Percentiles rank a stretch among this genome's conserved stretches.
Conservation (phyloP, 345 rosid genomes). For the Rhodomyrtus tomentosa region DNA sequence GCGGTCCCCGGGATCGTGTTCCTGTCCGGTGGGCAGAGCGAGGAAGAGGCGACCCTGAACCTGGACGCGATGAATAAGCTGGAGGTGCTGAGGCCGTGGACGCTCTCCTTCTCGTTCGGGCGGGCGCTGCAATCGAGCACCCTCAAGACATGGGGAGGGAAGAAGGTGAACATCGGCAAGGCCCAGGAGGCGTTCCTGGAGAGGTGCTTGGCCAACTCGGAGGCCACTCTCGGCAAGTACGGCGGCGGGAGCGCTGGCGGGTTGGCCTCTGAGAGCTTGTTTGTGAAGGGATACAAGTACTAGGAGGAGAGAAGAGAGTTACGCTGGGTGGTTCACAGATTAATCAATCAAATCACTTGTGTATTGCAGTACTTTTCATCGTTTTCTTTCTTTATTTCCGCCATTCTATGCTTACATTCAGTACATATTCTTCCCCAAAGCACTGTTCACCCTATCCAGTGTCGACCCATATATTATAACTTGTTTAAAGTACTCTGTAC, state of each 20-base stretch:
- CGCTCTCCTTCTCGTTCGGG: conserved; percentile 87
- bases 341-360: background rate
- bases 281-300: conserved; percentile 78
- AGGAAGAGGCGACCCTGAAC: conserved; percentile 75
- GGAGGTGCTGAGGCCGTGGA: conserved; percentile 75
- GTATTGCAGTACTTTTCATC: background rate
- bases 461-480: background rate
- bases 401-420: background rate
- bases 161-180: conserved; percentile 59
- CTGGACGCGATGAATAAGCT: conserved; percentile 87
- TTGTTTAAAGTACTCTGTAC: background rate
- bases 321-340: background rate
- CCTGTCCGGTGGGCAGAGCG: conserved; percentile 85
- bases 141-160: conserved; percentile 81
- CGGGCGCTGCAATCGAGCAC: conserved; percentile 94
- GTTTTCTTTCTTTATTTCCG: background rate
- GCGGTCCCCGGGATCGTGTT: conserved; percentile 90
- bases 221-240: conserved; percentile 75
- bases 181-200: conserved; percentile 65
- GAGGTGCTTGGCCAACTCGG: conserved; percentile 82
- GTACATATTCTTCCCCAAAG: background rate
- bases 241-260: conserved; percentile 37
- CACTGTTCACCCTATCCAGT: background rate
- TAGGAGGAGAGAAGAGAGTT: background rate
- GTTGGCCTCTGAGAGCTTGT: conserved; percentile 80